phyloP scores from a whole-genome alignment of 768 basidiomycete genomes.

The Rhizopogon salebrosus region DNA sequence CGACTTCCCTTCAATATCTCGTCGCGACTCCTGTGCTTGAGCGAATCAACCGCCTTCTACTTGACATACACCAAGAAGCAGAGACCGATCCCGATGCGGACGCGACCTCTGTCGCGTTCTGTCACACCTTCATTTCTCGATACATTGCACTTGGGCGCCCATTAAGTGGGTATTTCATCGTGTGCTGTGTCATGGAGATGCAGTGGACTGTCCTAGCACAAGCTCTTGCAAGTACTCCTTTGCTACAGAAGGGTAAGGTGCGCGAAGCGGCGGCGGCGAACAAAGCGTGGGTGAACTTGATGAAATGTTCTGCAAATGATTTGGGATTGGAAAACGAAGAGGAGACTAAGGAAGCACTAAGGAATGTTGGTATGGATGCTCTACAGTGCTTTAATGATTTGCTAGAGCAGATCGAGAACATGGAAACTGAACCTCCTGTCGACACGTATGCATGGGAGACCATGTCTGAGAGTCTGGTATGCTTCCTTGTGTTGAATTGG shows the following conservation, averaged over 20 bases:
- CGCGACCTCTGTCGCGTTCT: constrained; percentile 46
- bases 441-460: constrained; percentile 94
- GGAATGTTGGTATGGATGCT: constrained; percentile 50
- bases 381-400: constrained; percentile 77
- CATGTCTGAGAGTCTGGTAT: constrained; percentile 85
- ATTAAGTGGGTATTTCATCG: constrained; percentile 79
- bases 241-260: constrained; percentile 11
- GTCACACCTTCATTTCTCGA: constrained; percentile 66
- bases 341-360: constrained; percentile 35
- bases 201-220: constrained; percentile 85
- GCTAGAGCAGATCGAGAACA: constrained; percentile 72
- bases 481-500: neutral
- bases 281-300: constrained; percentile 69
- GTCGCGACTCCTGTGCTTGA: constrained; percentile 66
- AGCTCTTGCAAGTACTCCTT: constrained; percentile 40
- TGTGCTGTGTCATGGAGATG: constrained; percentile 85
- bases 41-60: constrained; percentile 62
- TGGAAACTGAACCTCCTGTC: constrained; percentile 72
- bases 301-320: constrained; percentile 42
- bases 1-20: constrained; percentile 49
- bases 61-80: constrained; percentile 53
- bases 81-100: constrained; percentile 34
- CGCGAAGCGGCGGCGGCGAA: constrained; percentile 79
- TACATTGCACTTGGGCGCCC: constrained; percentile 76
- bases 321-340: constrained; percentile 33